Evolutionary conservation across 2,329 filamentous ascomycete genomes (phyloP), one percentile per base, ranked within the genome.

Genomic region (Aspergillus oerlinghausenensis): DNA sequence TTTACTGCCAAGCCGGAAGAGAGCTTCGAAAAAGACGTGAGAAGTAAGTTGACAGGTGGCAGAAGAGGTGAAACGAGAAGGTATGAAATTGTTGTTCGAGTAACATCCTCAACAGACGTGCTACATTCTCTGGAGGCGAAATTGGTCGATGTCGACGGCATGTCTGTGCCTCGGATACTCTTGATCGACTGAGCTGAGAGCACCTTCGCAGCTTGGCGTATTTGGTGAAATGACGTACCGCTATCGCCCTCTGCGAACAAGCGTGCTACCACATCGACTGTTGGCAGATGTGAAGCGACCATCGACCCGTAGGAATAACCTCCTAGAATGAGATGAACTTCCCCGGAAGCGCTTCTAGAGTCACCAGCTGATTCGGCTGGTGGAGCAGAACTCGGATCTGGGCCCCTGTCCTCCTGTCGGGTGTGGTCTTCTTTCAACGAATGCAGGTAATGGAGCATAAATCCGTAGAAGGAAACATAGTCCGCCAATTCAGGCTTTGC

Each of bases 301-400:
- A 96, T 82, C 4, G 91, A 90, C 47, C 94, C 94, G 71, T 97
- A 97, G 0, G 92, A 96, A 71, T 97, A 97, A 11, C 92, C 92
- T 1, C 83, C 88, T 6, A 94, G 78, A 4, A 96, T 65, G 0
- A 87, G 60, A 35, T 68, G 65, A 14, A 75, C 60, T 1, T 57
- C 45, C 23, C n/a, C 17, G 35, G 23, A 40, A 19, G 23, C 28
- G 21, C 25, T 32, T 42, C 35, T 19, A 25, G 40, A 11, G 5
- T 14, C 28, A 14, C 9, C 21, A 17, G 17, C 3, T 47, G 29
- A 19, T 21, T 17, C 9, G 21, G 19, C 19, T 21, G 29, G 35
- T 6, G 19, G 42, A 7, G n/a, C 25, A 21, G 29, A 23, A 7
- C n/a, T 9, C 14, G n/a, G 8, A 17, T 11, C 26, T 26, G 38